Evolutionary conservation across 2,329 filamentous ascomycete species (phyloP), one percentile per base, ranked within the genome.

Genomic region (Penicillium olsonii): DNA sequence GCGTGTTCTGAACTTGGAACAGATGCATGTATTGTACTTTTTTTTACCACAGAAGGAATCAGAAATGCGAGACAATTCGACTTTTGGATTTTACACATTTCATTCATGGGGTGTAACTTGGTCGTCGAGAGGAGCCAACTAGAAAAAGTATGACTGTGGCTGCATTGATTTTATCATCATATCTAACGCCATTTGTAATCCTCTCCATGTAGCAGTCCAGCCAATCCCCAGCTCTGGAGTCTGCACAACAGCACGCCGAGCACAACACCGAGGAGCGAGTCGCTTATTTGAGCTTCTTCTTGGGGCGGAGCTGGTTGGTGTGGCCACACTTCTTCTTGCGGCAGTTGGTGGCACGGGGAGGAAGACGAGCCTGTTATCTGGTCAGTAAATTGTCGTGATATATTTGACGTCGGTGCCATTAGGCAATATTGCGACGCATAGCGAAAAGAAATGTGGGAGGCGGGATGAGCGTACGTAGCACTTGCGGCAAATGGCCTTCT

Each of bases 401-500:
- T 22, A 50, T 45, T 46, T 29, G 24, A 37, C 3, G 19, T 26
- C 26, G 15, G 35, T 31, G 27, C 22, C 47, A 35, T 31, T 5
- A 17, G 24, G 9, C 29, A 17, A 19, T 26, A 42, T 18, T 22
- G 37, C 38, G 38, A 42, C 33, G 11, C 29, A 24, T 14, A 17
- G 50, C 20, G 33, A 37, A 48, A 17, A 29, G 8, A 40, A 27
- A 17, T 44, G n/a, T n/a, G 45, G 37, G 22, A 17, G 17, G 19
- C 18, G 33, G 31, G 35, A 44, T 48, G 26, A 37, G 86, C 88
- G 69, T 87, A 94, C 90, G 81, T 97, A 97, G 88, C 94, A 99
- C 89, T 99, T 97, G 84, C 94, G 92, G 90, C 94, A 97, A 81
- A 97, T 96, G 88, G 92, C 92, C 88, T 96, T 96, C 68, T 97